Evolutionary conservation across 768 basidiomycete genomes (phyloP).

Genomic region (Phaeotremella fagi): DNA sequence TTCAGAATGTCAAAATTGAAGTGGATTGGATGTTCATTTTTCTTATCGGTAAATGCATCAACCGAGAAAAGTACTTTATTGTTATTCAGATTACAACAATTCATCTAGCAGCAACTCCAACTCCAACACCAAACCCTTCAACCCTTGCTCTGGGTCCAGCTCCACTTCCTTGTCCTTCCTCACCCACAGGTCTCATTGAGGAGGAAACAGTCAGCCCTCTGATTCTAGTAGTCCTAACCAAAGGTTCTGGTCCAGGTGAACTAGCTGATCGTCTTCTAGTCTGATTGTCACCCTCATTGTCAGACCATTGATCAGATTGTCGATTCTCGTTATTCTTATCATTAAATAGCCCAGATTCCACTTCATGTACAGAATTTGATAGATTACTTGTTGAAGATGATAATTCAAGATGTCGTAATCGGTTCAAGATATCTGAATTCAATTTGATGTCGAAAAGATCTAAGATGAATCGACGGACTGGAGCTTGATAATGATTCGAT

Average conservation of each 20-base stretch:
- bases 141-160: not conserved
- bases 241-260: slow-evolving; percentile 8
- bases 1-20: too few relatives aligned
- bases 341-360: not conserved
- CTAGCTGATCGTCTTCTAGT: slow-evolving; percentile 1
- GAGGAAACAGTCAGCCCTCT: slow-evolving; percentile 11
- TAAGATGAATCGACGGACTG: slow-evolving; percentile 84
- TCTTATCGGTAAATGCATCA: too few relatives aligned
- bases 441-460: slow-evolving; percentile 86
- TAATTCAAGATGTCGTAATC: slow-evolving; percentile 3
- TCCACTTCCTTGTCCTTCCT: not conserved
- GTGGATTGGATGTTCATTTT: too few relatives aligned
- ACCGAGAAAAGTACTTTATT: too few relatives aligned
- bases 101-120: not conserved
- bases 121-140: not conserved
- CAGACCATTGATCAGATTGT: not conserved
- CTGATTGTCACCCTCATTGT: not conserved
- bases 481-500: slow-evolving; percentile 80
- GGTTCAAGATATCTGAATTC: slow-evolving; percentile 21
- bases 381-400: slow-evolving; percentile 1
- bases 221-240: not conserved
- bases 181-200: not conserved
- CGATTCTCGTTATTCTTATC: not conserved
- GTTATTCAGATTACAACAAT: too few relatives aligned
- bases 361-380: not conserved